Evolutionary conservation across 73 alveolate genomes (phyloP), one percentile per base, ranked within the genome.

Genomic region (Blepharisma stoltei): DNA sequence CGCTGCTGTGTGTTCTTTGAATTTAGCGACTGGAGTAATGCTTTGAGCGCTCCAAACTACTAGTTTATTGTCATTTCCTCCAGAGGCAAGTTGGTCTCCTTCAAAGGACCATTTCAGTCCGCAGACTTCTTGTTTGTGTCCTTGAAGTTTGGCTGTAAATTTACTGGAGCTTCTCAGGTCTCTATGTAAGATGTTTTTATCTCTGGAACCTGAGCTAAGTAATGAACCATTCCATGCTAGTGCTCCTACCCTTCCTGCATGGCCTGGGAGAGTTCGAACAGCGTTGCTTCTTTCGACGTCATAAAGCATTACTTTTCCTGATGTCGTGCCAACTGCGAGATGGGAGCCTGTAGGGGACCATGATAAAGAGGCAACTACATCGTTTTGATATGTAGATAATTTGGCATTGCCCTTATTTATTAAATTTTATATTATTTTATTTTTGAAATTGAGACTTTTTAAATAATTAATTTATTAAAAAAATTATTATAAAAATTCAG

Each of bases 21-120:
- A 67, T 71, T 60, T 60, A 60, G 14, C 14, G 14, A 60, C 38
- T 25, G 73, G 73, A 1, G 48, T 60, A 20, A 47, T 54, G 38
- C 71, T 54, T 53, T 84, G 89, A 25, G 84, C 76, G 80, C 91
- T 89, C 99, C 99, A 96, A 6, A 96, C 93, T 52, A 86, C 90
- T 55, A 96, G 84, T 76, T 87, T 85, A 83, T 95, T 95, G 78
- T 96, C 99, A 84, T 96, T 96, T 37, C 99, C 98, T 38, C 99
- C 99, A 7, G 97, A 89, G 6, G 99, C 99, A 27, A 96, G 87
- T 54, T 90, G 86, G 25, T 92, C 68, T 49, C 88, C 97, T 81
- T 96, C 99, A 55, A 83, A 84, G 23, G 96, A 88, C 99, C 99
- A 96, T 76, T 92, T 93, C 50, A 96, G 89, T 8, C 99, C 99